phyloP scores from a whole-genome alignment of 768 basidiomycete genomes.

The Lactifluus subvellereus region DNA sequence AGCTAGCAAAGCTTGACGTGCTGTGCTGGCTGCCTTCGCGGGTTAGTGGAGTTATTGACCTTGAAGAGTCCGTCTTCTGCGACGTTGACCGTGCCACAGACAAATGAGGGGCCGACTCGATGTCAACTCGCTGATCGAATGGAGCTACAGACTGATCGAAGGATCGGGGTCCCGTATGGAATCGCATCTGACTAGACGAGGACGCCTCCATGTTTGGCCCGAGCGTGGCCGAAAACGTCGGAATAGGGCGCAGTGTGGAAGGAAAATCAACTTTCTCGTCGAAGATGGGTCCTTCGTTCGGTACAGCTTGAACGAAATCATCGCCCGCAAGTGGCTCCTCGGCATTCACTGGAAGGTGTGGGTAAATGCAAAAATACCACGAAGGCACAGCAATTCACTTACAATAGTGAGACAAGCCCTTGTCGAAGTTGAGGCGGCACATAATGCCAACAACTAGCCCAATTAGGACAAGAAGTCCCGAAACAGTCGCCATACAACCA shows the following conservation, averaged over 20 bases:
- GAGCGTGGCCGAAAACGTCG: constrained; percentile 45
- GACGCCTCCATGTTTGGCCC: constrained; percentile 34
- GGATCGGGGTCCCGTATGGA: constrained; percentile 45
- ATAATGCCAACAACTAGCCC: constrained; percentile 57
- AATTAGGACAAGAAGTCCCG: constrained; percentile 49
- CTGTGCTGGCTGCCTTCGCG: constrained; percentile 40
- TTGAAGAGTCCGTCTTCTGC: background rate
- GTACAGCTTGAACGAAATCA: constrained; percentile 34
- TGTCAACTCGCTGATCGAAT: constrained; percentile 12
- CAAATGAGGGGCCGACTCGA: background rate
- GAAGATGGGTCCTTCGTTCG: constrained; percentile 31
- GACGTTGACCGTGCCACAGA: background rate
- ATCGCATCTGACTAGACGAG: constrained; percentile 35
- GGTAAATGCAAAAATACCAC: constrained; percentile 1
- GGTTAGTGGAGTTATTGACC: constrained; percentile 22
- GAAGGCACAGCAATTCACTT: constrained; percentile 29
- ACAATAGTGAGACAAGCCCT: constrained; percentile 65
- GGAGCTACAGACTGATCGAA: constrained; percentile 36
- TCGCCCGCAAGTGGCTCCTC: constrained; percentile 46
- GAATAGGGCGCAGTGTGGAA: constrained; percentile 44
- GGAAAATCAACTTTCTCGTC: constrained; percentile 59
- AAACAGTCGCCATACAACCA: constrained; percentile 51
- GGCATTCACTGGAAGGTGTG: constrained; percentile 43
- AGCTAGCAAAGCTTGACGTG: constrained; percentile 33
- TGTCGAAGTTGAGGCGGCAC: constrained; percentile 72